Percentiles rank a stretch among this genome's conserved stretches.
Conservation (phyloP, 306 rosid genomes). For the Gastrolobium villosum region DNA sequence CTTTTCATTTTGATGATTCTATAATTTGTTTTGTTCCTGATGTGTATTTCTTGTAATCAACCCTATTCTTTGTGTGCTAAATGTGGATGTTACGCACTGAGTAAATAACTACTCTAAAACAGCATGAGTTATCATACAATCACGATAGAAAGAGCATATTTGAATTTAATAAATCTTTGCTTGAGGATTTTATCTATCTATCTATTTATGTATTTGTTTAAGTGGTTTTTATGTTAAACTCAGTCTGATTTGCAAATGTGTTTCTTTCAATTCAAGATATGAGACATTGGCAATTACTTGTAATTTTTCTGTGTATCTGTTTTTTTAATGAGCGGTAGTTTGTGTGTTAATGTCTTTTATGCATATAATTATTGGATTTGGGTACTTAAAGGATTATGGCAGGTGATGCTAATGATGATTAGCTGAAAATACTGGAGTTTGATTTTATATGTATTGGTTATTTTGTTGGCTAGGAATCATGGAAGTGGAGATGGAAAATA, state of each 20-base stretch:
- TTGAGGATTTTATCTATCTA: not conserved
- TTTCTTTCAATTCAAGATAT: not conserved
- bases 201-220: not conserved
- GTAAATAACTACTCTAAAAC: too few species aligned
- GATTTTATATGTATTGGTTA: not conserved
- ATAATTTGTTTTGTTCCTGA: too few species aligned
- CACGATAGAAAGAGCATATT: too few species aligned
- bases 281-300: not conserved
- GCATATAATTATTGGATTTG: not conserved
- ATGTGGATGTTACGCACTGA: too few species aligned
- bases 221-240: not conserved
- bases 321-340: not conserved
- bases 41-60: too few species aligned
- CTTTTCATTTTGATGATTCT: not conserved
- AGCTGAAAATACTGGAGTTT: constrained; percentile 10
- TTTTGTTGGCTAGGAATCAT: constrained; percentile 35
- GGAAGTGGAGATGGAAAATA: constrained; percentile 54
- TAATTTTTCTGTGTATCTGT: not conserved
- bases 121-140: too few species aligned
- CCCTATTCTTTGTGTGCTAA: too few species aligned
- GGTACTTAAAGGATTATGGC: not conserved
- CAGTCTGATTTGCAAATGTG: not conserved
- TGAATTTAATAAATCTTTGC: too few species aligned
- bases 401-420: not conserved
- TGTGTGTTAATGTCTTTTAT: not conserved